A percentile compares a stretch with the other conserved stretches of the same genome.
These are phyloP conservation scores for Themeda triandra DNA, from an alignment of 176 grass and related monocot genomes.

Conservation along the genomic window DNA sequence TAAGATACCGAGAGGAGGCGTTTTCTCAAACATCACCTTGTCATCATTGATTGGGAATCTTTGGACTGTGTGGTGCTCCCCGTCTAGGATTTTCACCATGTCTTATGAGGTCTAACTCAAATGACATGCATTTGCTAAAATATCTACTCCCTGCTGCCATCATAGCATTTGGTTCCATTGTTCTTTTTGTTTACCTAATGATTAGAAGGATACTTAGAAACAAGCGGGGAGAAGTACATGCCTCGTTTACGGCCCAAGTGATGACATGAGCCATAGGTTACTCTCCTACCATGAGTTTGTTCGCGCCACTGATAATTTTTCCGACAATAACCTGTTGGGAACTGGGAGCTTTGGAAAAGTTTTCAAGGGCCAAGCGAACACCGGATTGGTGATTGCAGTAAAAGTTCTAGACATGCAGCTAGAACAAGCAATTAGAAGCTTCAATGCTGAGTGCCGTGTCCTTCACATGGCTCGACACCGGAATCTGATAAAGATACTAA, in stretches of 20 bases:
- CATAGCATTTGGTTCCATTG: neutral
- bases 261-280: neutral
- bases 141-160: neutral
- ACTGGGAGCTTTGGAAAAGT: neutral
- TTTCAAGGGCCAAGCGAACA: neutral
- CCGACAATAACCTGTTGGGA: neutral
- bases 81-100: neutral
- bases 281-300: neutral
- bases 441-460: neutral
- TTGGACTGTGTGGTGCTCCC: neutral
- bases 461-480: neutral
- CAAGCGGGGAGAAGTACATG: neutral
- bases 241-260: neutral
- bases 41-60: neutral
- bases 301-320: neutral
- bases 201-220: neutral
- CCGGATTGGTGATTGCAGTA: neutral
- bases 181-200: neutral
- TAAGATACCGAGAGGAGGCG: neutral
- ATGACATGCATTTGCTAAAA: too few relatives aligned
- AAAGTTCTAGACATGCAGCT: neutral
- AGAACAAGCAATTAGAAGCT: neutral
- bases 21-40: neutral
- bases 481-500: neutral
- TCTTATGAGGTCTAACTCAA: neutral